Conservation (phyloP, 305 asterid species). For the Solanum hybrid region DNA sequence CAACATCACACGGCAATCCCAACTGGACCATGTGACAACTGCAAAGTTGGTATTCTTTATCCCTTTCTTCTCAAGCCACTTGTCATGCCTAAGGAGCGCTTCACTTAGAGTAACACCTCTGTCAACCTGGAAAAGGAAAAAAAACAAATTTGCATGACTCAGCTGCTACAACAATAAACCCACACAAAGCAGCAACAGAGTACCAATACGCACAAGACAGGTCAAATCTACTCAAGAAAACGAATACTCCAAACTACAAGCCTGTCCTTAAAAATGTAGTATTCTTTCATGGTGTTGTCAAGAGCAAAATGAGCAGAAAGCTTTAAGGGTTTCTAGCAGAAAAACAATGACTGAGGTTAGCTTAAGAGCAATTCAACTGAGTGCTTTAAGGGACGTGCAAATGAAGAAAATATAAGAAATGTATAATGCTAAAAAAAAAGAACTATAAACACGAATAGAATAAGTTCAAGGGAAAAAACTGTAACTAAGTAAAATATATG, state of each 20-base stretch:
- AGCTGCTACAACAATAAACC: background rate
- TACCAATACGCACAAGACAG: background rate
- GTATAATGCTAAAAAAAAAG: background rate
- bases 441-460: background rate
- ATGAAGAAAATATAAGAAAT: background rate
- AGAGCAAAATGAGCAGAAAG: background rate
- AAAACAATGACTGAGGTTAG: background rate
- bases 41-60: slow-evolving; percentile 71
- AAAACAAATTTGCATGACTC: background rate
- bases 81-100: slow-evolving; percentile 77
- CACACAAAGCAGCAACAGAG: background rate
- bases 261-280: background rate
- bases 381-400: background rate
- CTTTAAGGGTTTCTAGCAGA: background rate
- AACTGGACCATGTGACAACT: slow-evolving; percentile 87
- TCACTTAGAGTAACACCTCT: slow-evolving; percentile 69
- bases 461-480: background rate
- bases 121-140: slow-evolving; percentile 44
- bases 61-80: slow-evolving; percentile 82
- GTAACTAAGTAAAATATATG: background rate
- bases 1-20: slow-evolving; percentile 89
- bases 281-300: background rate
- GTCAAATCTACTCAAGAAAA: background rate
- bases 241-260: background rate
- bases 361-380: background rate